Base-by-base conservation (phyloP, 176 grass and related monocot genomes). In the Zoysia japonica region DNA sequence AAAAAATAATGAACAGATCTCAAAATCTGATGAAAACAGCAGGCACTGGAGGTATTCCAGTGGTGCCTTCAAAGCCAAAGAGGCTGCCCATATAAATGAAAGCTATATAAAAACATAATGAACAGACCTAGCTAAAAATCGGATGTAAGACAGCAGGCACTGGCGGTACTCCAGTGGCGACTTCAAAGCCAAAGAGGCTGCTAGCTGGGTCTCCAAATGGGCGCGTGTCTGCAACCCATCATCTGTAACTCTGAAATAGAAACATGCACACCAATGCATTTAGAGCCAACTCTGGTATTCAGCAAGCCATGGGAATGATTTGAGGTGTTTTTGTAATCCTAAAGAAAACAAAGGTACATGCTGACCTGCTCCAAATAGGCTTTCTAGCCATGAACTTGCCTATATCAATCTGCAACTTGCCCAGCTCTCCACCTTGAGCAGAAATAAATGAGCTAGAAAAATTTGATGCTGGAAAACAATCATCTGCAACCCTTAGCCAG, bases 401-500 rank as follows among this genome's bases (percentile, higher is more conserved):
- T 56, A 90, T 87, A 83, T 92, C 95, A 68, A 93, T 87, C 71
- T 94, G 95, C 46, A 98, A 86, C 78, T 90, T 91, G 12, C 85
- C 89, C 46, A 98, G 78, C 81, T 98, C 95, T 41, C 90, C 95
- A 67, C 87, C 85, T 82, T 92, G 92, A 62, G 85, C 76, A 15
- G 82, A 93, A 81, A 82, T 82, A 84, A 94, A 94, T 5, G 91
- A 92, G 78, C 82, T 85, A 15, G 85, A 57, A 91, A 87, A 94
- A 82, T 94, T 92, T 64, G 95, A 98, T 82, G 85, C 89, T 55
- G 91, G 88, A 83, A 92, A 98, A 66, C 88, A 92, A 88, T 92
- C 91, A 67, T 98, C 95, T 42, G 83, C 92, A 48, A 98, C 89
- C 73, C 95, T 88, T 86, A 98, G 79, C 95, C 95, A 98, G 83